Conservation (phyloP, 1,284 basidiomycete genomes). For the Cutaneotrichosporon cavernicola region DNA sequence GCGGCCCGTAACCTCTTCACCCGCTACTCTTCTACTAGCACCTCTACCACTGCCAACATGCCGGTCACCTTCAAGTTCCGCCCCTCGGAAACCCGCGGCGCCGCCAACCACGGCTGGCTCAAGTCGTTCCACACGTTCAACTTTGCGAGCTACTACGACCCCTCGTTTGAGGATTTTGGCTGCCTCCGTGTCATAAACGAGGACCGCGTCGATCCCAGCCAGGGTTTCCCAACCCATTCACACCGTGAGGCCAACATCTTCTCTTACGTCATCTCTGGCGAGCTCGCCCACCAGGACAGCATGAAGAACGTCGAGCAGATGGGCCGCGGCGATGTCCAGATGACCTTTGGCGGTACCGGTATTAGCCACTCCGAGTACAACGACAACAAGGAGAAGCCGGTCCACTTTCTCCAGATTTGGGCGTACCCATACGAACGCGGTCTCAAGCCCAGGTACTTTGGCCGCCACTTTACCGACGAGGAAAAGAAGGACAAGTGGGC, state of each 20-base stretch:
- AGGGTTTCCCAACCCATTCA: slow-evolving; percentile 80
- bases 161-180: slow-evolving; percentile 48
- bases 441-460: slow-evolving; percentile 74
- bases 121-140: slow-evolving; percentile 82
- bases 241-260: slow-evolving; percentile 91
- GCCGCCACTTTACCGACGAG: slow-evolving; percentile 77
- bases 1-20: slow-evolving; percentile 12
- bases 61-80: slow-evolving; percentile 48
- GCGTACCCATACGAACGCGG: slow-evolving; percentile 62
- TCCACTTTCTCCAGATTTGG: slow-evolving; percentile 85
- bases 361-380: slow-evolving; percentile 62
- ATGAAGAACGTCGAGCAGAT: slow-evolving; percentile 87
- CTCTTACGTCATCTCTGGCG: slow-evolving; percentile 64
- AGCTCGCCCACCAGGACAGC: slow-evolving; percentile 64
- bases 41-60: background rate
- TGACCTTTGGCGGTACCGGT: slow-evolving; percentile 74
- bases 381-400: slow-evolving; percentile 58
- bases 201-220: slow-evolving; percentile 54
- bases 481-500: slow-evolving; percentile 71
- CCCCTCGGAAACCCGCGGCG: slow-evolving; percentile 67
- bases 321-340: slow-evolving; percentile 81
- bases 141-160: slow-evolving; percentile 71
- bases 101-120: slow-evolving; percentile 83
- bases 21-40: background rate
- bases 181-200: slow-evolving; percentile 63